These are phyloP conservation scores for Phylloporus scabripes DNA, from an alignment of 768 basidiomycete genomes.

Conservation along the genomic window DNA sequence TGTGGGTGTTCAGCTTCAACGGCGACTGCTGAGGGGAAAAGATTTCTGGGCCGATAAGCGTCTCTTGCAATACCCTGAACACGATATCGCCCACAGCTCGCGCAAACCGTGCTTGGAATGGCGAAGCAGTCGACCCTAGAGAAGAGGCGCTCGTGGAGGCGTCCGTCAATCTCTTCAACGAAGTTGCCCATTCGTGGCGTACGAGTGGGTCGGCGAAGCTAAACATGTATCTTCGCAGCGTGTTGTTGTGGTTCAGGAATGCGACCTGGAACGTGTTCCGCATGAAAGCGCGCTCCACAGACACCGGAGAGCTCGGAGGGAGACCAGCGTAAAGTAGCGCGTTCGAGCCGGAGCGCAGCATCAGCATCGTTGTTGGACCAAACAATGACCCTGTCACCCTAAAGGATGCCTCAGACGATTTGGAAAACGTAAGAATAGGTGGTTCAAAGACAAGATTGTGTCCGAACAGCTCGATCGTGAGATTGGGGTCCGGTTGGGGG, in stretches of 20 bases:
- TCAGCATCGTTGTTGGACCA: slow-evolving; percentile 76
- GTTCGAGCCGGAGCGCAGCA: slow-evolving; percentile 79
- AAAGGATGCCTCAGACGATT: slow-evolving; percentile 80
- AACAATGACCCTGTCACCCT: slow-evolving; percentile 82
- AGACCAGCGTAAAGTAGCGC: slow-evolving; percentile 79
- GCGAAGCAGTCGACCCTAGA: slow-evolving; percentile 29
- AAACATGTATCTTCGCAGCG: slow-evolving; percentile 90
- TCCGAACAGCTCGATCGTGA: slow-evolving; percentile 80
- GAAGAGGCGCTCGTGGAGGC: slow-evolving; percentile 29
- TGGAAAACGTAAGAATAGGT: slow-evolving; percentile 70
- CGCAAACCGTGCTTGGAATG: slow-evolving; percentile 43
- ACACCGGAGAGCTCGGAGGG: slow-evolving; percentile 69
- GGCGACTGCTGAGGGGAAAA: slow-evolving; percentile 17
- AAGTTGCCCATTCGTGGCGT: slow-evolving; percentile 67
- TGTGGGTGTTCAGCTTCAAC: slow-evolving; percentile 32
- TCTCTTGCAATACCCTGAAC: slow-evolving; percentile 81
- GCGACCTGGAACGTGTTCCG: slow-evolving; percentile 92
- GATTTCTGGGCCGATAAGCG: slow-evolving; percentile 49
- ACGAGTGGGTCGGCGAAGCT: slow-evolving; percentile 78
- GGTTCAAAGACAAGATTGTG: slow-evolving; percentile 90
- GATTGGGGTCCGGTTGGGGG: slow-evolving; percentile 75
- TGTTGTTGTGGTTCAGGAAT: slow-evolving; percentile 61
- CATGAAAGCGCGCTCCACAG: slow-evolving; percentile 93
- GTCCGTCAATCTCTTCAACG: slow-evolving; percentile 64
- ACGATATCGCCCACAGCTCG: slow-evolving; percentile 70